These are phyloP conservation scores for Apiospora hydei DNA, from an alignment of 2,329 filamentous ascomycete species.

Conservation along the genomic window DNA sequence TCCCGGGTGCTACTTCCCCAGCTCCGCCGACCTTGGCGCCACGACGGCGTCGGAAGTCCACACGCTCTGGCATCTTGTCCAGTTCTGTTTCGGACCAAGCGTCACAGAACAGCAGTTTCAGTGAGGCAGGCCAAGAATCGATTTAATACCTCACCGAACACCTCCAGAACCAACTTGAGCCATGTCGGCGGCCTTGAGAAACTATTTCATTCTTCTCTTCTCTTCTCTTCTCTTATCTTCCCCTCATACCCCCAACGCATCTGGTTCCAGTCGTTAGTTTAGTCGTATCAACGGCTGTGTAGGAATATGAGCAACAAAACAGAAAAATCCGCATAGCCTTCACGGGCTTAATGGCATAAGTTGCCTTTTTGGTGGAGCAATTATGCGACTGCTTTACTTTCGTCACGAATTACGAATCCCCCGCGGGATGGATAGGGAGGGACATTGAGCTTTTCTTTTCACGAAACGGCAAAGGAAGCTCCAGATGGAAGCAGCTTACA, in stretches of 20 bases:
- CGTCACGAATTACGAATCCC: slow-evolving; percentile 19
- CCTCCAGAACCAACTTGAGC: background rate
- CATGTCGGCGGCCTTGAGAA: background rate
- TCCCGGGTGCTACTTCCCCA: slow-evolving; percentile 1
- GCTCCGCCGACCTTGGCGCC: background rate
- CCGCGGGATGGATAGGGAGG: slow-evolving; percentile 16
- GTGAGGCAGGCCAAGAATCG: background rate
- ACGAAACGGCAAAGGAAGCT: background rate
- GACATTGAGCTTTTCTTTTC: background rate
- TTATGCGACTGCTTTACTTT: slow-evolving; percentile 17
- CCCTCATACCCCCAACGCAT: slow-evolving; percentile 23
- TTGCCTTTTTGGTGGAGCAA: slow-evolving; percentile 11
- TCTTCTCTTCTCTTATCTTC: slow-evolving; percentile 14
- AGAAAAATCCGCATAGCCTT: slow-evolving; percentile 1
- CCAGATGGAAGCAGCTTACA: background rate
- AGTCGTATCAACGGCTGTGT: slow-evolving; percentile 9
- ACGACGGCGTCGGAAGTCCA: slow-evolving; percentile 1
- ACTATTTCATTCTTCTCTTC: background rate
- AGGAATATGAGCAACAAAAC: slow-evolving; percentile 17
- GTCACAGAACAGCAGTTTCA: slow-evolving; percentile 8
- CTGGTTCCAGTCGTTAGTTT: slow-evolving; percentile 20
- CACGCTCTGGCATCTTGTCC: slow-evolving; percentile 1
- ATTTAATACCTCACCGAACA: background rate
- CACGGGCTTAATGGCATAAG: slow-evolving; percentile 3
- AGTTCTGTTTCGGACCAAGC: background rate